These are phyloP conservation scores for Hydnomerulius pinastri DNA, from an alignment of 768 basidiomycete genomes.

Conservation along the genomic window DNA sequence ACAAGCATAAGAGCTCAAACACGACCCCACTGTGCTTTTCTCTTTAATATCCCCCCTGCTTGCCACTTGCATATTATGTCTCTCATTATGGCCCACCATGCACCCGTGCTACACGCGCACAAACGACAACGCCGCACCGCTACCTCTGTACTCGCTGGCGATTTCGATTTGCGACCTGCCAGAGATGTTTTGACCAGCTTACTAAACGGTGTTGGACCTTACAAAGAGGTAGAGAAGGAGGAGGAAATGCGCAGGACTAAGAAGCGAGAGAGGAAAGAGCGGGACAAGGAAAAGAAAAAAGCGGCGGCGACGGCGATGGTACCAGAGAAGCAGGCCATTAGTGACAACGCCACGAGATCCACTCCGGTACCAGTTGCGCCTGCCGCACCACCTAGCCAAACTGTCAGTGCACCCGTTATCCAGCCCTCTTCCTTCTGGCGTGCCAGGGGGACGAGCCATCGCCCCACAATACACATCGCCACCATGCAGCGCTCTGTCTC, in stretches of 20 bases:
- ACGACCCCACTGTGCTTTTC: slow-evolving; percentile 33
- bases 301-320: slow-evolving; percentile 36
- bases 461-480: slow-evolving; percentile 71
- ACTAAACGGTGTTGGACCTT: slow-evolving; percentile 71
- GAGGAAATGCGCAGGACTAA: slow-evolving; percentile 56
- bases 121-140: slow-evolving; percentile 60
- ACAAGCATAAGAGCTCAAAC: slow-evolving; percentile 38
- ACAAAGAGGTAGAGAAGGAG: slow-evolving; percentile 62
- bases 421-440: slow-evolving; percentile 62
- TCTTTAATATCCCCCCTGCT: slow-evolving; percentile 17
- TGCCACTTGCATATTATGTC: slow-evolving; percentile 19
- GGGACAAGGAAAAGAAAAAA: slow-evolving; percentile 52
- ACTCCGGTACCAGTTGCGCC: slow-evolving; percentile 20
- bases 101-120: slow-evolving; percentile 18
- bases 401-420: slow-evolving; percentile 31
- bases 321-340: slow-evolving; percentile 34
- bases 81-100: slow-evolving; percentile 17
- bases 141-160: slow-evolving; percentile 73
- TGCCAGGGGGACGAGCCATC: slow-evolving; percentile 41
- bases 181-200: slow-evolving; percentile 81
- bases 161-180: slow-evolving; percentile 64
- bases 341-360: slow-evolving; percentile 16
- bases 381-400: slow-evolving; percentile 17
- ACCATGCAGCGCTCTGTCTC: slow-evolving; percentile 70
- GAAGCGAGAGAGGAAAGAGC: slow-evolving; percentile 50